Conservation (phyloP, 1,139 yeast genomes). For the Geotrichum australiense region DNA sequence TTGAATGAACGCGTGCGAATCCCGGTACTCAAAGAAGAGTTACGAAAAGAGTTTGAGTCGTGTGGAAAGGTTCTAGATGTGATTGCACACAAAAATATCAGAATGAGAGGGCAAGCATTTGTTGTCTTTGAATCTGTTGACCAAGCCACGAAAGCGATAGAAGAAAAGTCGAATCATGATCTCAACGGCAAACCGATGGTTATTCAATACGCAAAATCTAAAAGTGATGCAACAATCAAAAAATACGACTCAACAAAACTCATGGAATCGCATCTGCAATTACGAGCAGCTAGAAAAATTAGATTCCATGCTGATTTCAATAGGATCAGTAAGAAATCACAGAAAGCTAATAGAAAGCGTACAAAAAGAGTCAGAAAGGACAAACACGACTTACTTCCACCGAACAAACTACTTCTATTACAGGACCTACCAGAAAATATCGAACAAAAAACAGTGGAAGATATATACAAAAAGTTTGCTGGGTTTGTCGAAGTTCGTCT, state of each 20-base stretch:
- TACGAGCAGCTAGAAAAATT: conserved; percentile 6
- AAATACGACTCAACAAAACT: conserved; percentile 12
- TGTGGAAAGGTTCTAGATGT: conserved; percentile 50
- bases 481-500: conserved; percentile 64
- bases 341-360: not conserved
- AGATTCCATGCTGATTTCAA: not conserved
- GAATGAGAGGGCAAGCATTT: conserved; percentile 82
- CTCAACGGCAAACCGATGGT: conserved; percentile 52
- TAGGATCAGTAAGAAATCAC: not conserved
- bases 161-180: conserved; percentile 21
- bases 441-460: conserved; percentile 39
- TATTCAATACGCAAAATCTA: conserved; percentile 38
- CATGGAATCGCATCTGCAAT: not conserved
- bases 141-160: conserved; percentile 40
- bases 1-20: conserved; percentile 63
- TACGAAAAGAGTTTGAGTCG: conserved; percentile 39
- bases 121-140: conserved; percentile 48
- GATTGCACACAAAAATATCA: conserved; percentile 54
- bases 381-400: conserved; percentile 32
- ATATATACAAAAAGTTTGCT: conserved; percentile 41
- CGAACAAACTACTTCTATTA: conserved; percentile 69
- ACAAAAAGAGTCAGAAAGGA: conserved; percentile 26
- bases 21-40: conserved; percentile 42
- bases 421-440: conserved; percentile 46
- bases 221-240: conserved; percentile 43